Percentiles rank a stretch among this genome's conserved stretches.
These are phyloP conservation scores for Aspergillus sp. DNA, from an alignment of 2,329 filamentous ascomycete species.

Conservation along the genomic window DNA sequence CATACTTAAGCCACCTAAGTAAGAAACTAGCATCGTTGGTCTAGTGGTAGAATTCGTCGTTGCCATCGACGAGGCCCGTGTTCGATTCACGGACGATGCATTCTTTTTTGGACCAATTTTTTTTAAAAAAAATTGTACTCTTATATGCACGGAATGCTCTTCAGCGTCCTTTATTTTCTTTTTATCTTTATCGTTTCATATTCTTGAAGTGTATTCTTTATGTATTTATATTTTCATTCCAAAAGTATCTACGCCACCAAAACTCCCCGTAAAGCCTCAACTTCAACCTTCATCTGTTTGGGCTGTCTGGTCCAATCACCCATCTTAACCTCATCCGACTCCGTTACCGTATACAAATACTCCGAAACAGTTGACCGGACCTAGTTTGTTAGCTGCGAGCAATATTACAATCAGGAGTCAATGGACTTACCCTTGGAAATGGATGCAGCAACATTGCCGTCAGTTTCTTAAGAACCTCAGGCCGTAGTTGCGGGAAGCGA, in stretches of 20 bases:
- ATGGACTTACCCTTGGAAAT: conserved; percentile 62
- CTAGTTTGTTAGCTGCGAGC: conserved; percentile 16
- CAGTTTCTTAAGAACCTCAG: conserved; percentile 61
- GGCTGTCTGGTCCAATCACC: conserved; percentile 32
- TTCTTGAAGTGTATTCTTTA: not conserved
- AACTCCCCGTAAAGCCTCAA: conserved; percentile 21
- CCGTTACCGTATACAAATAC: conserved; percentile 30
- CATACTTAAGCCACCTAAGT: no score
- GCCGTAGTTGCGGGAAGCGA: conserved; percentile 42
- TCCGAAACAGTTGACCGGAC: conserved; percentile 31
- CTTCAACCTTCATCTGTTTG: conserved; percentile 27
- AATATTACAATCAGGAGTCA: not conserved
- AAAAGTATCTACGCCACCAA: conserved; percentile 6
- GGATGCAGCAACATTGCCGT: conserved; percentile 70
- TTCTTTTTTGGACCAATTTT: conserved; percentile 14
- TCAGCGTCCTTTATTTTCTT: not conserved
- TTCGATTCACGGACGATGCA: conserved; percentile 44
- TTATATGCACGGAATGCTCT: no score
- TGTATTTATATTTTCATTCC: not conserved
- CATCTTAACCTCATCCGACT: conserved; percentile 21
- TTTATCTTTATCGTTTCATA: not conserved
- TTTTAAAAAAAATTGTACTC: not conserved
- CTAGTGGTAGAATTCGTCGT: conserved; percentile 42
- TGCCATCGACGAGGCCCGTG: conserved; percentile 42
- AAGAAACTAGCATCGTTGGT: conserved; percentile 33